Base-by-base conservation (phyloP, 495 filamentous ascomycete genomes). In the Penicillium desertorum region DNA sequence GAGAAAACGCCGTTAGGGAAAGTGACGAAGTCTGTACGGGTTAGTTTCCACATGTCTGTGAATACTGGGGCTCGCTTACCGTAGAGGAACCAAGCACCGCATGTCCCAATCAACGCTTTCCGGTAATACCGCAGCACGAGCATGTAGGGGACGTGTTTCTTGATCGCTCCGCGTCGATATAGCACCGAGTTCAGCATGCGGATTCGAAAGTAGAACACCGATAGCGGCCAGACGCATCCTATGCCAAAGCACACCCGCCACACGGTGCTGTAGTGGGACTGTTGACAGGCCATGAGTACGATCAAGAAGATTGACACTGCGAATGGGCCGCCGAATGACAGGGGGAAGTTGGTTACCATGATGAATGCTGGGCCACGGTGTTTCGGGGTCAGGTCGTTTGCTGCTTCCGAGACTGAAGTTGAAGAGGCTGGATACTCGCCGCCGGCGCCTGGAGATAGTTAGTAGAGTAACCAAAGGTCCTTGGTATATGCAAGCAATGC, bases 201-300 rank as follows among this genome's bases (percentile, higher is more conserved):
- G 41, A 82, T 65, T 10, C 81, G 76, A 62, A 83, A 82, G 63
- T 79, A 81, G 54, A 83, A 80, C 5, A 82, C 69, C 2, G 72
- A 69, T 11, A 83, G 60, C 5, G 81, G 81, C 57, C 77, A 74
- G 46, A 82, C 59, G 44, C 78, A 75, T 16, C 79, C 80, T 41
- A 83, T 75, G 2, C 75, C 78, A 45, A 81, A 82, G 59, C 73
- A 79, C 1, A 79, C 73, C 2, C 79, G 71, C 79, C 79, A 83
- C 19, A 81, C 74, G 2, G 76, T 80, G 29, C 68, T 75, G 54
- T 73, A 74, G 52, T 76, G 69, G 30, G 67, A 61, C 19, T 75
- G 67, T 3, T 68, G 54, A 42, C 74, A 74, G 10, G 71, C 73
- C 1, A 63, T 67, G 17, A 81, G 68, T 3, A 80, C 76, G 48